These are phyloP conservation scores for Evansstolkia leycettana DNA, from an alignment of 495 filamentous ascomycete species.

Conservation along the genomic window DNA sequence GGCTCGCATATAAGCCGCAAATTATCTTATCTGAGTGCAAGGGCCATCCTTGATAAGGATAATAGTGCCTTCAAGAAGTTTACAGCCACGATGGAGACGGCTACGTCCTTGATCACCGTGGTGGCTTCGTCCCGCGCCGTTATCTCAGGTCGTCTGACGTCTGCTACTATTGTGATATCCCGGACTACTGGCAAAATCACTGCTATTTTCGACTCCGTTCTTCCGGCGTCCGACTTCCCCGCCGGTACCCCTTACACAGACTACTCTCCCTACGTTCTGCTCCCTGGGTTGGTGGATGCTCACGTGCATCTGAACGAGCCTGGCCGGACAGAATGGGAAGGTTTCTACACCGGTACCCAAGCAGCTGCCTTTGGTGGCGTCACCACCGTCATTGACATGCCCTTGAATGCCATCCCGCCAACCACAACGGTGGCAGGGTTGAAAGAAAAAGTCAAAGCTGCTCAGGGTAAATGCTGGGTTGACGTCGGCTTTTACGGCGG, in stretches of 20 bases:
- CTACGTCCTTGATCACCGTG: conserved; percentile 45
- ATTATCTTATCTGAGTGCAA: no score
- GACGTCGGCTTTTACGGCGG: conserved; percentile 98
- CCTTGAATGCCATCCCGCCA: conserved; percentile 90
- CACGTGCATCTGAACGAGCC: conserved; percentile 98
- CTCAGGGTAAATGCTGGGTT: conserved; percentile 88
- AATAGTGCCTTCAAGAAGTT: no score
- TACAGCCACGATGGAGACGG: conserved; percentile 13
- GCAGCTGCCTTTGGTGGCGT: conserved; percentile 94
- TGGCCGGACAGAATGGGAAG: conserved; percentile 96
- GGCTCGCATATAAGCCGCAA: no score
- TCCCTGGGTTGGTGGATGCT: conserved; percentile 90
- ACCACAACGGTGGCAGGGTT: conserved; percentile 81
- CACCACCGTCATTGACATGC: conserved; percentile 98
- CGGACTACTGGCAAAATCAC: conserved; percentile 72
- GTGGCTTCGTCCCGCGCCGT: conserved; percentile 76
- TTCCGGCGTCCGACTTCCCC: conserved; percentile 63
- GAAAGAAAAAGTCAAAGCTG: conserved; percentile 74
- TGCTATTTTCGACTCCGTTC: conserved; percentile 58
- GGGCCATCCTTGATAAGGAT: background rate
- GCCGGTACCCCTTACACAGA: conserved; percentile 61
- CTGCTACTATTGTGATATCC: conserved; percentile 71
- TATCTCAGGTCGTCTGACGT: conserved; percentile 51
- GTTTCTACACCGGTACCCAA: conserved; percentile 85
- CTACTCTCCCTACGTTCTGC: conserved; percentile 73